Percentiles rank a stretch among this genome's conserved stretches.
phyloP scores from a whole-genome alignment of 139 green algal genomes.

The Coccomyxa sp. region DNA sequence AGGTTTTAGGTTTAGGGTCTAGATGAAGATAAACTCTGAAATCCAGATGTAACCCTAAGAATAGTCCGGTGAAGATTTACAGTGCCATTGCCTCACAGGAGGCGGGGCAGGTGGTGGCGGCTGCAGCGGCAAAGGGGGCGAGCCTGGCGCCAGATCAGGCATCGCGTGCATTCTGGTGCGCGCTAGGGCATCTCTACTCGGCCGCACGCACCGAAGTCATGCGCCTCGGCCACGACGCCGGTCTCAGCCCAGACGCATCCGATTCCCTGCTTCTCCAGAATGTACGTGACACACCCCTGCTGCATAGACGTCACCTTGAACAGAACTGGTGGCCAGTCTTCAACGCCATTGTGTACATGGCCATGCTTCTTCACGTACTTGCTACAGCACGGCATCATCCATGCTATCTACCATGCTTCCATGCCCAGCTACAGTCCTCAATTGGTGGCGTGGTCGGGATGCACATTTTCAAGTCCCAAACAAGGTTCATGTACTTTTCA shows the following conservation, averaged over 20 bases:
- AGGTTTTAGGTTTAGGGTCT: too few species aligned
- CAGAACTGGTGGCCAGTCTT: not conserved
- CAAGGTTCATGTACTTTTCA: too few species aligned
- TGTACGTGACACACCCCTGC: not conserved
- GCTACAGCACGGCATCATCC: not conserved
- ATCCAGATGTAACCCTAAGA: too few species aligned
- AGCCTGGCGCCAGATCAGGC: not conserved
- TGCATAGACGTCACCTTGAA: not conserved
- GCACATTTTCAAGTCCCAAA: too few species aligned
- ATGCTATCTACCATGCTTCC: not conserved
- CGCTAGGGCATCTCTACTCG: constrained; percentile 51
- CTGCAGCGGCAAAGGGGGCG: not conserved
- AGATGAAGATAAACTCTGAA: too few species aligned
- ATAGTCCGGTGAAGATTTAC: not conserved
- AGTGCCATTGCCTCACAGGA: not conserved
- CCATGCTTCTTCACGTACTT: not conserved
- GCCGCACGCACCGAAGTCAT: constrained; percentile 43
- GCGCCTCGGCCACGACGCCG: constrained; percentile 28
- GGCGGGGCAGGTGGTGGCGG: not conserved
- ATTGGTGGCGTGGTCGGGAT: too few species aligned
- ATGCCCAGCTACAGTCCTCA: too few species aligned
- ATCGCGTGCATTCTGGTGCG: constrained; percentile 9
- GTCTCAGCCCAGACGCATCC: constrained; percentile 8
- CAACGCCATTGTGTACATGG: too few species aligned
- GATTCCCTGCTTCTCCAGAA: not conserved